Percentiles rank a stretch among this genome's conserved stretches.
These are phyloP conservation scores for Phlebiopsis flavidoalba DNA, from an alignment of 768 basidiomycete species.

Conservation along the genomic window DNA sequence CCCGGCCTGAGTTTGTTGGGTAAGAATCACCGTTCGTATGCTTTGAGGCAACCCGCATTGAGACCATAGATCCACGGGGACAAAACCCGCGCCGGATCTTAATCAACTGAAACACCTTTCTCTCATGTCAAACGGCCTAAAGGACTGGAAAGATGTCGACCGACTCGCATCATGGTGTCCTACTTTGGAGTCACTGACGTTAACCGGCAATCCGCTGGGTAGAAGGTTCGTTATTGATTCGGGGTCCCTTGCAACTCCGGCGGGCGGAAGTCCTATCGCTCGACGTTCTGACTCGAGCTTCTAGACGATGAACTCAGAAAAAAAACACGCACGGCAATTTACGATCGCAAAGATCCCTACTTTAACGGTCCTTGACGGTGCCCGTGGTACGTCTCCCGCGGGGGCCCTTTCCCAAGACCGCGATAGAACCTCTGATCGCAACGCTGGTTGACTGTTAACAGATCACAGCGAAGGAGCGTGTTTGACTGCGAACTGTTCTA, in stretches of 20 bases:
- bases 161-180: constrained; percentile 68
- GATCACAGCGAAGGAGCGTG: constrained; percentile 67
- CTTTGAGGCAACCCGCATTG: constrained; percentile 49
- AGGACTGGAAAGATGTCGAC: constrained; percentile 60
- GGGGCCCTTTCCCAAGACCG: neutral
- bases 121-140: constrained; percentile 56
- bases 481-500: constrained; percentile 85
- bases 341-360: constrained; percentile 65
- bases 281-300: neutral
- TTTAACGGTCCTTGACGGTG: constrained; percentile 58
- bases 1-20: constrained; percentile 39
- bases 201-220: constrained; percentile 63
- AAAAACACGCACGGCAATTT: constrained; percentile 41
- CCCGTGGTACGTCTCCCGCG: constrained; percentile 42
- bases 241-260: neutral
- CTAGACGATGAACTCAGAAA: constrained; percentile 30
- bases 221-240: constrained; percentile 34
- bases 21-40: constrained; percentile 21
- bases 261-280: neutral
- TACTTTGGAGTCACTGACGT: constrained; percentile 49
- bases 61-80: constrained; percentile 30
- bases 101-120: constrained; percentile 52
- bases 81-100: constrained; percentile 3
- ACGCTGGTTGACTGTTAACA: constrained; percentile 23
- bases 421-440: neutral